Evolutionary conservation across 257 asterid species (phyloP).

Genomic region (Solanum habrochaites): DNA sequence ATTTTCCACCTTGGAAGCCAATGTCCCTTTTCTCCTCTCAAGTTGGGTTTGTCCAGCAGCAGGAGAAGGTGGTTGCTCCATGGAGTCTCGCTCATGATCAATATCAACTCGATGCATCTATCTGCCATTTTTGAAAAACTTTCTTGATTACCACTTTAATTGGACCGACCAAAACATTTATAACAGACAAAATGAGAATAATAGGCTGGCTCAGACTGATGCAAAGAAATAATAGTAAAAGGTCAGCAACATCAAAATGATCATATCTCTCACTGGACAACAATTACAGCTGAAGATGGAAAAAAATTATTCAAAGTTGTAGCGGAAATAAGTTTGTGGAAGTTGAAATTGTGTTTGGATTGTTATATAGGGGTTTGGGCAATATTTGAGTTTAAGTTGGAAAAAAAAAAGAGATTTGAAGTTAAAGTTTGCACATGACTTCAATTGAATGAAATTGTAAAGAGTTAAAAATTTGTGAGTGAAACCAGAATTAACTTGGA

Average conservation of each 20-base stretch:
- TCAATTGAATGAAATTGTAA: background rate
- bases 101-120: slow-evolving; percentile 43
- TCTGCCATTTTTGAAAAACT: slow-evolving; percentile 16
- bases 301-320: background rate
- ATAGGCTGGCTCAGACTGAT: background rate
- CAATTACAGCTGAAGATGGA: background rate
- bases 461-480: background rate
- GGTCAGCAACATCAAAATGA: background rate
- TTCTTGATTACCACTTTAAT: background rate
- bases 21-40: slow-evolving; percentile 10
- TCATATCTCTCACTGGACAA: background rate
- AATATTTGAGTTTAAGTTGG: background rate
- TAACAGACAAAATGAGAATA: background rate
- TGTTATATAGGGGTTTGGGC: background rate
- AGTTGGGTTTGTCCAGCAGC: slow-evolving; percentile 12
- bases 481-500: background rate
- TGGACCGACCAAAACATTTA: background rate
- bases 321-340: background rate
- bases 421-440: background rate
- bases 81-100: slow-evolving; percentile 30
- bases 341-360: background rate
- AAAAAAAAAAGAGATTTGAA: background rate
- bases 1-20: slow-evolving; percentile 32
- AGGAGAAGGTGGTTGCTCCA: slow-evolving; percentile 15
- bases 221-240: background rate